Conservation (phyloP, 2,329 filamentous ascomycete genomes). For the Clonostachys rosea region DNA sequence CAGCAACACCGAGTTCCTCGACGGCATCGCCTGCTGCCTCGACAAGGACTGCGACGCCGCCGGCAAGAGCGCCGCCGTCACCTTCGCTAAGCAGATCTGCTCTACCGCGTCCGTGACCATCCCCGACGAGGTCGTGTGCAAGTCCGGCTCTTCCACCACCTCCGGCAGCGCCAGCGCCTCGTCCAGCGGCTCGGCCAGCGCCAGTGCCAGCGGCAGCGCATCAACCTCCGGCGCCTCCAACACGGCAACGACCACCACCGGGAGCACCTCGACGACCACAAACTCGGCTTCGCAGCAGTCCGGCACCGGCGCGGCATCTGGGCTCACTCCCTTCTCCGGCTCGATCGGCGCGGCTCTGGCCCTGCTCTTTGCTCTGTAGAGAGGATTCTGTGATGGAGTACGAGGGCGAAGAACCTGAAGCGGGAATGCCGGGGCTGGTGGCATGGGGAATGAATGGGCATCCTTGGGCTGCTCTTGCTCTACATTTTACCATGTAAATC, state of each 20-base stretch:
- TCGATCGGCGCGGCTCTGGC: constrained; percentile 4
- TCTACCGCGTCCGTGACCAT: constrained; percentile 23
- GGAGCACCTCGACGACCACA: background rate
- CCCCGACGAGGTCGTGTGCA: constrained; percentile 29
- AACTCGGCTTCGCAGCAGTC: background rate
- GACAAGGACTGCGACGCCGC: constrained; percentile 20
- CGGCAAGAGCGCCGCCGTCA: constrained; percentile 25
- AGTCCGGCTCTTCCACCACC: constrained; percentile 4
- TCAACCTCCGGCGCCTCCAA: background rate
- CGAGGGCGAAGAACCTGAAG: too few relatives aligned
- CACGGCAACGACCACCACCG: background rate
- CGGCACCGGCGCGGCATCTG: constrained; percentile 1
- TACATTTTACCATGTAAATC: too few relatives aligned
- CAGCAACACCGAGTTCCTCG: constrained; percentile 30
- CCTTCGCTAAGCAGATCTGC: constrained; percentile 32
- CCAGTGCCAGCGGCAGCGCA: background rate
- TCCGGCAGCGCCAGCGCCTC: constrained; percentile 1
- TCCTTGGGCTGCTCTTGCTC: too few relatives aligned
- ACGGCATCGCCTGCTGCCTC: constrained; percentile 35
- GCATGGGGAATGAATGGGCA: too few relatives aligned
- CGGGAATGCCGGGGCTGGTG: too few relatives aligned
- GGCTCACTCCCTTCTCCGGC: background rate
- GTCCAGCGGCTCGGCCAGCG: background rate
- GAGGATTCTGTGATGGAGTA: background rate
- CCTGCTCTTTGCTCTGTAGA: constrained; percentile 3